Percentiles rank a stretch among this genome's conserved stretches.
Conservation (phyloP, 2,329 filamentous ascomycete species). For the Apiospora sp. region DNA sequence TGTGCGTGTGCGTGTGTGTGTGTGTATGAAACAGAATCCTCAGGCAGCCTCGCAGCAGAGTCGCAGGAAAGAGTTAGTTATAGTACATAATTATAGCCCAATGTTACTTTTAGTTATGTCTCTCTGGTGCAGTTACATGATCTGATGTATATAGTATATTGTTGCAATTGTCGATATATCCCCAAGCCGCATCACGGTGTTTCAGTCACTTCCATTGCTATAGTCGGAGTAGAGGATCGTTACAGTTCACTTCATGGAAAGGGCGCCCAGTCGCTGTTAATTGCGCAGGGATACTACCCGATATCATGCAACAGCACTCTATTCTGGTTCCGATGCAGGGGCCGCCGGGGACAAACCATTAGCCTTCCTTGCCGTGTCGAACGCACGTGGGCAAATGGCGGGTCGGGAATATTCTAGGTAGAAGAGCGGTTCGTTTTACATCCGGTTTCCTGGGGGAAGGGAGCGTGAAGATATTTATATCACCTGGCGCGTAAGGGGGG, state of each 20-base stretch:
- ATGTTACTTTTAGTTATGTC: background rate
- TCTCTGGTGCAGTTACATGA: background rate
- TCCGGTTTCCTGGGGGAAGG: background rate
- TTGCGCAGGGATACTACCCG: slow-evolving; percentile 4
- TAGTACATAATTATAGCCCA: slow-evolving; percentile 20
- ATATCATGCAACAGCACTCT: background rate
- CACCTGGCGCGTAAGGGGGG: background rate
- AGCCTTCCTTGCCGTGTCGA: background rate
- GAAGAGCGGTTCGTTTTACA: background rate
- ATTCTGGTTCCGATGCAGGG: slow-evolving; percentile 2
- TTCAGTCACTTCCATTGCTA: background rate
- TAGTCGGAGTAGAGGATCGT: background rate
- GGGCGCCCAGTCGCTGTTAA: background rate
- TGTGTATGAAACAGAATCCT: slow-evolving; percentile 19
- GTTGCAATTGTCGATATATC: background rate
- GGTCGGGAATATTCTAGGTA: background rate
- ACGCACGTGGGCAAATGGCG: background rate
- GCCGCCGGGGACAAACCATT: background rate
- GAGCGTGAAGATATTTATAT: slow-evolving; percentile 12
- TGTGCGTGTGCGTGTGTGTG: slow-evolving; percentile 15
- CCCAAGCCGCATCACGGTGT: background rate
- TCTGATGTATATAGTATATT: background rate
- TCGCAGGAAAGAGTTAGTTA: slow-evolving; percentile 4
- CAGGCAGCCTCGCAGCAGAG: slow-evolving; percentile 9
- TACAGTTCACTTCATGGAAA: background rate